Evolutionary conservation across 257 asterid genomes (phyloP), one percentile per base, ranked within the genome.

Genomic region (Agastache rugosa): DNA sequence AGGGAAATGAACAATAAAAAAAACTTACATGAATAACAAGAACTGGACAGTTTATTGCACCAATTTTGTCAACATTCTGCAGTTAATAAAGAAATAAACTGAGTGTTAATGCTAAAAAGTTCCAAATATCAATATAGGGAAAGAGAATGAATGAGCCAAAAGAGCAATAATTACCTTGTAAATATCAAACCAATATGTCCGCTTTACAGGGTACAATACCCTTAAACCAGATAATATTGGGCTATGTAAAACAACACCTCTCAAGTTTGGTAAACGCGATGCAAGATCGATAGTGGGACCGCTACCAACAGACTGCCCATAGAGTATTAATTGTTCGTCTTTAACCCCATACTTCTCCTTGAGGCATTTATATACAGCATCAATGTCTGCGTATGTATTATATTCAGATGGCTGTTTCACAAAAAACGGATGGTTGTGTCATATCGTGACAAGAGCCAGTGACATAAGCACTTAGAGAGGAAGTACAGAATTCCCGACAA

Each of bases 281-380:
- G 98, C 98, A 56, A 93, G 97, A 87, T 96, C 98, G 53, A 89
- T 78, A 54, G 99, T 93, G 71, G 99, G 99, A 69, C 99, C 99
- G 39, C 99, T 96, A 69, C 99, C 99, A 72, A 96, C 99, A 17
- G 99, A 96, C 83, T 96, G 98, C 45, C 98, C 99, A 72, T 93
- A 96, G 31, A 96, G 78, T 85, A 96, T 93, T 74, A 93, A 73
- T 73, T 93, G 92, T 78, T 96, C 99, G 44, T 96, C 97, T 83
- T 88, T 89, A 60, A 96, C 96, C 75, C 90, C 95, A 75, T 93
- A 96, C 80, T 89, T 83, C 90, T 96, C 97, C 87, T 91, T 93
- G 71, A 93, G 93, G 89, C 99, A 96, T 79, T 89, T 91, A 83
- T 96, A 96, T 77, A 96, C 96, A 72, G 97, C 98, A 80, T 93